Evolutionary conservation across 176 grass and related monocot genomes (phyloP), one percentile per base, ranked within the genome.

Genomic region (Musa schizocarpa): DNA sequence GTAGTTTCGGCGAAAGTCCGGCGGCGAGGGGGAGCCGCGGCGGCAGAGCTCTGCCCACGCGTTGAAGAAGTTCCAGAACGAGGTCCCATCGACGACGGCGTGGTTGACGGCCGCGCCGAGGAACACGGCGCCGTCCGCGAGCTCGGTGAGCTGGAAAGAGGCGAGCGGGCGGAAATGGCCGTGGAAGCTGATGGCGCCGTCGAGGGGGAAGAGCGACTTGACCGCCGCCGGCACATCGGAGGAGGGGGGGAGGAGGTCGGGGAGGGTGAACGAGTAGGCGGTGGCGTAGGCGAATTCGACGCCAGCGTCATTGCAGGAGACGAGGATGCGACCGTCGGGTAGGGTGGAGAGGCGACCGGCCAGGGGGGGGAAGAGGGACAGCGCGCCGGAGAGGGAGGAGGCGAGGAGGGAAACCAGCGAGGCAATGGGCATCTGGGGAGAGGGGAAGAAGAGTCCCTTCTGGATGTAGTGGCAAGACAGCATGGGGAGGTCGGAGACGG

Each of bases 401-500:
- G 67, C 65, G 59, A 98, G 83, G 22, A 89, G 64, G 23, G 94
- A 78, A 20, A 93, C 55, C 21, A 98, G 82, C 2, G 83, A 79
- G 1, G 86, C 50, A 77, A 91, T 80, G 70, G 94, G 84, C 14
- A 85, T 54, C 21, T 82, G 80, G 19, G 94, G 86, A 11, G 77
- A 77, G 2, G 94, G 72, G 77, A 93, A 91, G 78, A 98, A 93
- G 72, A 98, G 88, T 14, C 94, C 94, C 78, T 98, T 98, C 80
- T 98, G 94, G 77, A 98, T 98, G 86, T 93, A 98, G 78, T 98
- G 94, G 94, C 94, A 98, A 12, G 94, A 98, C 16, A 98, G 88
- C 94, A 98, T 98, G 79, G 94, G 94, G 53, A 98, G 78, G 80
- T 98, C 94, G 52, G 94, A 98, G 68, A 98, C 86, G 43, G 94